These are phyloP conservation scores for Tulasnella sp. DNA, from an alignment of 768 basidiomycete species.

Conservation along the genomic window DNA sequence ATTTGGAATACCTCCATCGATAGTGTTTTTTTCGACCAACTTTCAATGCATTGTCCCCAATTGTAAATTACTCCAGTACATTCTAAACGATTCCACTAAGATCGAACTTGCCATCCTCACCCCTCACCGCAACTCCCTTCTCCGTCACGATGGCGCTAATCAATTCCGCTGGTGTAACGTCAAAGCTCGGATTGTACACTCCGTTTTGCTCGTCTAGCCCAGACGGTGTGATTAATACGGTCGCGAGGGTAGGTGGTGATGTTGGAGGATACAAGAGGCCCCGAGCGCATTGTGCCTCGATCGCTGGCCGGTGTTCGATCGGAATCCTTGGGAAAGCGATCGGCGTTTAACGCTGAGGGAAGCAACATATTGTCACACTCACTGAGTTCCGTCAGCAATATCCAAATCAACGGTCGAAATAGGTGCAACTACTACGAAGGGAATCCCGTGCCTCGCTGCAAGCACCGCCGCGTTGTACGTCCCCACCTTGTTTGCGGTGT, in stretches of 20 bases:
- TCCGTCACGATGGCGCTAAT: conserved; percentile 96
- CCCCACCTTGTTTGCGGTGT: conserved; percentile 89
- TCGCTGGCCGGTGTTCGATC: conserved; percentile 84
- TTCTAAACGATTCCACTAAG: conserved; percentile 53
- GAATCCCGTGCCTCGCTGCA: conserved; percentile 79
- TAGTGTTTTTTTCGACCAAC: too few species aligned
- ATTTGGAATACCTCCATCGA: too few species aligned
- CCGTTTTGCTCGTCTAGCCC: conserved; percentile 44
- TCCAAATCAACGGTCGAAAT: conserved; percentile 88
- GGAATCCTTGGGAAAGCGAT: conserved; percentile 55
- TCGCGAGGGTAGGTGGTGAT: conserved; percentile 55
- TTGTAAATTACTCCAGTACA: not conserved
- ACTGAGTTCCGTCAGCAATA: conserved; percentile 64
- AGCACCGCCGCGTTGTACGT: conserved; percentile 96
- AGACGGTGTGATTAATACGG: conserved; percentile 78
- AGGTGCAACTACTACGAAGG: conserved; percentile 91
- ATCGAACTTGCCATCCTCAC: conserved; percentile 59
- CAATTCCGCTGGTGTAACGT: conserved; percentile 89
- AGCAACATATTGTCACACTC: conserved; percentile 30
- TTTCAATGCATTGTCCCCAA: not conserved
- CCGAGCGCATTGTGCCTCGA: conserved; percentile 85
- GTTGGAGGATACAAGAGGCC: conserved; percentile 65
- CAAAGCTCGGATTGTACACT: conserved; percentile 92
- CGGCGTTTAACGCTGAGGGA: conserved; percentile 18
- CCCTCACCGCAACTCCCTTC: conserved; percentile 81